These are phyloP conservation scores for Claviceps cyperi DNA, from an alignment of 2,329 filamentous ascomycete genomes.

Conservation along the genomic window DNA sequence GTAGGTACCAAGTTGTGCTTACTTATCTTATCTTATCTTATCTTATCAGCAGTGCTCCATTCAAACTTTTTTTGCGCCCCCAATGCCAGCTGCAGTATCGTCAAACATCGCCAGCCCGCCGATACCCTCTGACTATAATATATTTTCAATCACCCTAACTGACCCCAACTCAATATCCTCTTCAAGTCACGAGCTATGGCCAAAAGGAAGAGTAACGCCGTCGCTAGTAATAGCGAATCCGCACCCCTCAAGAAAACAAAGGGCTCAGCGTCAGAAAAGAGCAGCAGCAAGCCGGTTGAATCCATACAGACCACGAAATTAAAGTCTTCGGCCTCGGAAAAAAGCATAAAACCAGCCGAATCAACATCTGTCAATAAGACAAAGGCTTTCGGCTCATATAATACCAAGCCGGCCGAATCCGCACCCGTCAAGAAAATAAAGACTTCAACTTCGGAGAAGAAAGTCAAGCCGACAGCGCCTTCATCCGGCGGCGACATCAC, in stretches of 20 bases:
- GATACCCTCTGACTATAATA: no score
- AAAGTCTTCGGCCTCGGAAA: constrained; percentile 9
- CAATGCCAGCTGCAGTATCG: no score
- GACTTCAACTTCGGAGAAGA: constrained; percentile 3
- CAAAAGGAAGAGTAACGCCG: constrained; percentile 34
- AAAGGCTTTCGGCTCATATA: constrained; percentile 9
- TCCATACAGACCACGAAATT: constrained; percentile 18
- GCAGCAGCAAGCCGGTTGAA: constrained; percentile 4
- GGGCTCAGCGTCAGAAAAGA: constrained; percentile 2
- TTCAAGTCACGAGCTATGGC: constrained; percentile 17
- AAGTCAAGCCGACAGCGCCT: background rate
- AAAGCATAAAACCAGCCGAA: background rate
- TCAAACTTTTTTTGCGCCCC: background rate
- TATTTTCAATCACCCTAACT: no score
- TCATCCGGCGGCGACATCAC: background rate
- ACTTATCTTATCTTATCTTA: background rate
- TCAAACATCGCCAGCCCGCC: background rate
- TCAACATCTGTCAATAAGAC: constrained; percentile 16
- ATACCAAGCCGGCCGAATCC: constrained; percentile 6
- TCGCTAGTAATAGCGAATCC: constrained; percentile 12
- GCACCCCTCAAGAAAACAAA: constrained; percentile 21
- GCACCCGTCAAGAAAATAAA: constrained; percentile 20
- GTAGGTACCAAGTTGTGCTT: no score
- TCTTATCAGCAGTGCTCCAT: constrained; percentile 3
- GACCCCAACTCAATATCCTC: no score